These are phyloP conservation scores for Pseudoturritis turrita DNA, from an alignment of 345 rosid genomes.

Conservation along the genomic window DNA sequence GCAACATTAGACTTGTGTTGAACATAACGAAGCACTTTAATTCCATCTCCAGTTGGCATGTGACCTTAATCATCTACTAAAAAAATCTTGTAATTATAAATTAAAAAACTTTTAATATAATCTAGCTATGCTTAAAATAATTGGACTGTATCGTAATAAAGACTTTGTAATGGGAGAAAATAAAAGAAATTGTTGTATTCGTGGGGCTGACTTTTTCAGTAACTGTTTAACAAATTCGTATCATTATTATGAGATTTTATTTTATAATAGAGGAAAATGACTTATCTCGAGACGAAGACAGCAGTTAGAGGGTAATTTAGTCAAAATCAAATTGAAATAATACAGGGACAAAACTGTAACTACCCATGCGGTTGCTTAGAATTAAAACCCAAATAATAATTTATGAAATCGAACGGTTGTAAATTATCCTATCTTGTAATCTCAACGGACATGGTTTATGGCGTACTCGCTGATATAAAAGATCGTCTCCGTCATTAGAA, in stretches of 20 bases:
- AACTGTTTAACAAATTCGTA: conserved; percentile 22
- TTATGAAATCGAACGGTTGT: conserved; percentile 21
- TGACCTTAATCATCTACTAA: conserved; percentile 13
- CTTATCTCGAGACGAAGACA: conserved; percentile 22
- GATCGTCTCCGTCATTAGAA: conserved; percentile 11
- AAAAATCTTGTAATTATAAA: not conserved
- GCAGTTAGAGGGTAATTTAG: conserved; percentile 27
- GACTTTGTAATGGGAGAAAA: not conserved
- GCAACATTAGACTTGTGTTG: conserved; percentile 31
- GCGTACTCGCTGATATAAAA: conserved; percentile 17
- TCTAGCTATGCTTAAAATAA: not conserved
- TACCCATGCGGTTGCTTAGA: conserved; percentile 14
- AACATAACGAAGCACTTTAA: conserved; percentile 29
- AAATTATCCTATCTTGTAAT: not conserved
- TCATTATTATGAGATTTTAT: not conserved
- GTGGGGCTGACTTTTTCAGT: conserved; percentile 30
- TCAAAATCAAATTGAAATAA: not conserved
- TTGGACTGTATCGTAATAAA: not conserved
- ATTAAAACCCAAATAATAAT: conserved; percentile 5
- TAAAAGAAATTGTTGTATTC: not conserved
- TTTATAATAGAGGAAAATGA: conserved; percentile 15
- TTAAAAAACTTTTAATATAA: not conserved
- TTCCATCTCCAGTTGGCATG: conserved; percentile 23
- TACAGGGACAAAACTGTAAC: conserved; percentile 9
- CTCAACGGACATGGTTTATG: conserved; percentile 15